Percentiles rank a stretch among this genome's conserved stretches.
Conservation (phyloP, 805 yeast genomes). For the Metschnikowia similis region DNA sequence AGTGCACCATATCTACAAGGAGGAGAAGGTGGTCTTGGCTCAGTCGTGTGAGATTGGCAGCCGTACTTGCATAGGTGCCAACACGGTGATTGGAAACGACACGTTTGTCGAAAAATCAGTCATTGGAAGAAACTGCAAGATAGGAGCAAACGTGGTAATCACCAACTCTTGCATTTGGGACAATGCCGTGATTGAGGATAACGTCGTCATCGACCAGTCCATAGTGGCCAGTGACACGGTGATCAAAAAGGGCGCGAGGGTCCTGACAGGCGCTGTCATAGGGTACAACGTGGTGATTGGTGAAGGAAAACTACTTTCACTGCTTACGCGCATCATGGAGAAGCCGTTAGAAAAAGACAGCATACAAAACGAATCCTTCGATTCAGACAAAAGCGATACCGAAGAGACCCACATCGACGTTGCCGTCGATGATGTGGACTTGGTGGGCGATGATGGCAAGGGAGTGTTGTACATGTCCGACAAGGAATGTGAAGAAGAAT, state of each 20-base stretch:
- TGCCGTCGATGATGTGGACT: constrained; percentile 17
- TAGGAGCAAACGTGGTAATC: constrained; percentile 73
- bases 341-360: constrained; percentile 36
- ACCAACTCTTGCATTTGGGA: constrained; percentile 86
- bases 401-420: constrained; percentile 19
- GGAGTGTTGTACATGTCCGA: constrained; percentile 50
- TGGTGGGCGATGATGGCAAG: constrained; percentile 48
- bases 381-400: constrained; percentile 37
- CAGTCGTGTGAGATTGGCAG: constrained; percentile 86
- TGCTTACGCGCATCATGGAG: constrained; percentile 50
- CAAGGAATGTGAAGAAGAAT: constrained; percentile 30
- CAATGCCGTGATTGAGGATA: constrained; percentile 66
- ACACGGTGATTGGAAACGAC: constrained; percentile 72
- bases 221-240: constrained; percentile 66
- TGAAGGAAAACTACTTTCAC: constrained; percentile 44
- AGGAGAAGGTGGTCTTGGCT: constrained; percentile 80
- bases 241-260: constrained; percentile 47
- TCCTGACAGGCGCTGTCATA: constrained; percentile 71
- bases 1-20: constrained; percentile 84
- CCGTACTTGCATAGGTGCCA: constrained; percentile 77
- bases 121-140: constrained; percentile 80
- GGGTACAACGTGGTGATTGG: constrained; percentile 73
- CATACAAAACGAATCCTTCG: constrained; percentile 29
- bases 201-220: constrained; percentile 52
- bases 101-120: constrained; percentile 64